A percentile compares a stretch with the other conserved stretches of the same genome.
Evolutionary conservation across 148 eudicot species (phyloP).

Genomic region (Camellia lanceoleosa): DNA sequence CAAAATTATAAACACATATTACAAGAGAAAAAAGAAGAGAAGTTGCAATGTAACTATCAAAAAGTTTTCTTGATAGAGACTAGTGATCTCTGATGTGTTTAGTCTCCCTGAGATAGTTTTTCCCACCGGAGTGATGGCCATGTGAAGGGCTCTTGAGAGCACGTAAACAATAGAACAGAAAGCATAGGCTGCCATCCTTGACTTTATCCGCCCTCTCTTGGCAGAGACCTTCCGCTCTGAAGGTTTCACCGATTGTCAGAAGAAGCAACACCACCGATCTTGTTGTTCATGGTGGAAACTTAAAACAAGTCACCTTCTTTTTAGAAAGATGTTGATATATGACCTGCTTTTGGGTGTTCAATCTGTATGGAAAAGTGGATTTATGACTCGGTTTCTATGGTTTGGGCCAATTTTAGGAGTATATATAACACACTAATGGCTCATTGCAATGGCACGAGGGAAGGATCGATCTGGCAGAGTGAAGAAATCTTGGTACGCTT

Average conservation of each 20-base stretch:
- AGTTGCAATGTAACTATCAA: not conserved
- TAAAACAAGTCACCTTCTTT: conserved; percentile 2
- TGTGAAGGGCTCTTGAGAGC: conserved; percentile 25
- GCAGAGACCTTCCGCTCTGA: conserved; percentile 21
- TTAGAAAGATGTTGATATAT: not conserved
- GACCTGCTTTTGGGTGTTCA: not conserved
- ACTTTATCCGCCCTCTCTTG: conserved; percentile 55
- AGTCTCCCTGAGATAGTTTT: not conserved
- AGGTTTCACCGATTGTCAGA: conserved; percentile 20
- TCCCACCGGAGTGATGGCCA: conserved; percentile 7
- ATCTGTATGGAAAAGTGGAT: not conserved
- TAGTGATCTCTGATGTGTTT: conserved; percentile 7
- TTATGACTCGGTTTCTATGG: not conserved
- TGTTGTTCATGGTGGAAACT: conserved; percentile 25
- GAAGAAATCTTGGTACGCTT: conserved; percentile 1
- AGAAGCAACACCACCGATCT: conserved; percentile 20
- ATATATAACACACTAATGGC: conserved; percentile 8
- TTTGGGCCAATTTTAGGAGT: not conserved
- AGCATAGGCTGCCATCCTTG: conserved; percentile 47
- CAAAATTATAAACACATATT: not conserved
- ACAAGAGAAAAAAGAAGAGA: not conserved
- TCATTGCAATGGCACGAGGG: not conserved
- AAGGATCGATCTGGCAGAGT: not conserved
- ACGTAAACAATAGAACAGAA: conserved; percentile 31
- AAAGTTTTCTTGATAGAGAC: not conserved